phyloP scores from a whole-genome alignment of 331 rosid genomes.

The Acacia concinna region DNA sequence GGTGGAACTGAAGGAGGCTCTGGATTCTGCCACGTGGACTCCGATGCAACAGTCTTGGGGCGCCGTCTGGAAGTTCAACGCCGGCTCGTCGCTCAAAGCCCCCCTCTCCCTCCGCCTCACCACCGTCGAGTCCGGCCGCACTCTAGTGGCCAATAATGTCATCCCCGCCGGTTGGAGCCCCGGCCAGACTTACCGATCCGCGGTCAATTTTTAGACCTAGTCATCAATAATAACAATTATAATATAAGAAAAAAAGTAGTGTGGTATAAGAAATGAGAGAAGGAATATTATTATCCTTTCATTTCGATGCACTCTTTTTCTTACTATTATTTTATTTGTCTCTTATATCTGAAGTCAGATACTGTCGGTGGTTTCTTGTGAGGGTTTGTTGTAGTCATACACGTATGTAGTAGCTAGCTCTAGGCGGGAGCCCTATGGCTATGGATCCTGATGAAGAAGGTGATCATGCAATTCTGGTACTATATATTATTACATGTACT shows the following conservation, averaged over 20 bases:
- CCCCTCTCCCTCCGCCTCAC: slow-evolving; percentile 55
- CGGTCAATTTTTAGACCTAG: background rate
- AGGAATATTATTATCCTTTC: background rate
- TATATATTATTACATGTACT: background rate
- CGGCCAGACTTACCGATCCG: background rate
- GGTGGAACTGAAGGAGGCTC: slow-evolving; percentile 40
- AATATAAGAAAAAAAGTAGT: background rate
- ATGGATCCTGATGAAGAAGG: background rate
- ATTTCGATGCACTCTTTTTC: background rate
- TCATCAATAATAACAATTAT: background rate
- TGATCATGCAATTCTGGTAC: background rate
- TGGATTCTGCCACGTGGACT: slow-evolving; percentile 39
- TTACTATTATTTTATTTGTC: background rate
- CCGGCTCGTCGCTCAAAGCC: slow-evolving; percentile 30
- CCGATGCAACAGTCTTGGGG: slow-evolving; percentile 71
- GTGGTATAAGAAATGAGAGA: background rate
- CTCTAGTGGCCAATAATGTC: background rate
- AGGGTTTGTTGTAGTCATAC: background rate
- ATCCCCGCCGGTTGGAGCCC: slow-evolving; percentile 4
- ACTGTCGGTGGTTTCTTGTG: background rate
- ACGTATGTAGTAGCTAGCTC: background rate
- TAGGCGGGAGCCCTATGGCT: background rate
- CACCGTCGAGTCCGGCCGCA: slow-evolving; percentile 33
- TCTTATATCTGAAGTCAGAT: background rate
- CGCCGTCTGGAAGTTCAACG: slow-evolving; percentile 54